These are phyloP conservation scores for Phytophthora pluvialis DNA, from an alignment of 352 stramenopile genomes.

Conservation along the genomic window DNA sequence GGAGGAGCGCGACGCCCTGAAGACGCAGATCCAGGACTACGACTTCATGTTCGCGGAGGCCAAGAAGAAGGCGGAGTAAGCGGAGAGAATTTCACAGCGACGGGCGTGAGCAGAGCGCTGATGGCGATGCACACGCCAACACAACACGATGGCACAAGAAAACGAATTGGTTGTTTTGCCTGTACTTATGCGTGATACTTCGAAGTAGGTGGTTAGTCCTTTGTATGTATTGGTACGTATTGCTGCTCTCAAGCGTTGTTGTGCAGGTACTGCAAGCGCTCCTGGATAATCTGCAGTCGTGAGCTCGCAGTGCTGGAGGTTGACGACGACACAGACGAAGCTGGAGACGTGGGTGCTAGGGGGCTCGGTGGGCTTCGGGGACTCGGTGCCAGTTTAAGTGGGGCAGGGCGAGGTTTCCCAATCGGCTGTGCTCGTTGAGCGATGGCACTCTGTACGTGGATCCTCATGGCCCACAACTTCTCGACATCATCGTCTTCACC, in stretches of 20 bases:
- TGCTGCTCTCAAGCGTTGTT: constrained; percentile 16
- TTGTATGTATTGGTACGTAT: too few relatives aligned
- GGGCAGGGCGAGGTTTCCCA: constrained; percentile 2
- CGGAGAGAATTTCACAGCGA: constrained; percentile 3
- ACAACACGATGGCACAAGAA: background rate
- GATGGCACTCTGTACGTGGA: constrained; percentile 53
- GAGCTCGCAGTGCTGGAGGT: constrained; percentile 36
- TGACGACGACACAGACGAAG: constrained; percentile 40
- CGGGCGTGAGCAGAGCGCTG: background rate
- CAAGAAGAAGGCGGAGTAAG: constrained; percentile 88
- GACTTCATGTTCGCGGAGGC: constrained; percentile 91
- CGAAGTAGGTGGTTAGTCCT: too few relatives aligned
- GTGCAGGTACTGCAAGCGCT: constrained; percentile 62
- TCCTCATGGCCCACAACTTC: constrained; percentile 65
- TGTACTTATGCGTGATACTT: background rate
- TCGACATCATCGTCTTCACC: constrained; percentile 18
- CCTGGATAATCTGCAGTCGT: constrained; percentile 71
- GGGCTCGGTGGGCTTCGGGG: constrained; percentile 10
- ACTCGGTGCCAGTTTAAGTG: constrained; percentile 24
- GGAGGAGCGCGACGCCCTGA: constrained; percentile 72
- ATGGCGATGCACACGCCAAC: background rate
- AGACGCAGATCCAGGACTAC: constrained; percentile 87
- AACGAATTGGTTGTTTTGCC: constrained; percentile 14
- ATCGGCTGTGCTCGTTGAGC: background rate
- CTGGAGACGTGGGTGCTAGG: constrained; percentile 28